Base-by-base conservation (phyloP, 1,139 yeast species). In the Geotrichum bryndzae region DNA sequence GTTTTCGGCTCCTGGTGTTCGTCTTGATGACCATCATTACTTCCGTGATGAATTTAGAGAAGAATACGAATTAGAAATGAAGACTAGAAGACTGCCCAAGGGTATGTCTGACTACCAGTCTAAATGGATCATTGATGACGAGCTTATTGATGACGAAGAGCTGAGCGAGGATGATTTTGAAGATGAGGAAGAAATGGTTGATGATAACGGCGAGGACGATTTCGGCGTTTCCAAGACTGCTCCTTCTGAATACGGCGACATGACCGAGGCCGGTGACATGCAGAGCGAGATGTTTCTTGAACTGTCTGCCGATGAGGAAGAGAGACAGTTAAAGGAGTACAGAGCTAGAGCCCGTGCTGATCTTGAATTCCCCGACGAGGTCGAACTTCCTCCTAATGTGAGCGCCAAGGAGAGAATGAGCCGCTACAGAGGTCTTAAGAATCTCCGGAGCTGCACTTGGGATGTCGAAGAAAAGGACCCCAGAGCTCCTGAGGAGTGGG, bases 91-190 rank as follows among this genome's bases (percentile, higher is more conserved):
- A 77, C 78, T 90, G 38, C 98, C 98, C 23, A 83, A 83, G 70
- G 98, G 98, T 27, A 87, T 96, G 56, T 91, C 97, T 0, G 96
- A 88, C 63, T 92, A 92, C 73, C 99, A 94, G 76, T 90, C 96
- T 7, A 84, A 90, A 72, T 94, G 99, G 99, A 82, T 88, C 68
- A 77, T 90, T 58, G 95, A 83, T 59, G 86, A 85, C 61, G 81
- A 77, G 51, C 67, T 74, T 33, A 69, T 65, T 18, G 64, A 63
- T 4, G 77, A 73, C 62, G 70, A 79, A 53, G 69, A 69, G 38
- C 74, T 81, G 78, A 79, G 73, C 27, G 78, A 73, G 8, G 79
- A 75, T 10, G 74, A 68, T 15, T 79, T 74, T 8, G 81, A 78
- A 11, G 75, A 74, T 10, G 76, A 74, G 0, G 81, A 74, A 13